Base-by-base conservation (phyloP, 2,329 filamentous ascomycete species). In the Ophiocordyceps australis region DNA sequence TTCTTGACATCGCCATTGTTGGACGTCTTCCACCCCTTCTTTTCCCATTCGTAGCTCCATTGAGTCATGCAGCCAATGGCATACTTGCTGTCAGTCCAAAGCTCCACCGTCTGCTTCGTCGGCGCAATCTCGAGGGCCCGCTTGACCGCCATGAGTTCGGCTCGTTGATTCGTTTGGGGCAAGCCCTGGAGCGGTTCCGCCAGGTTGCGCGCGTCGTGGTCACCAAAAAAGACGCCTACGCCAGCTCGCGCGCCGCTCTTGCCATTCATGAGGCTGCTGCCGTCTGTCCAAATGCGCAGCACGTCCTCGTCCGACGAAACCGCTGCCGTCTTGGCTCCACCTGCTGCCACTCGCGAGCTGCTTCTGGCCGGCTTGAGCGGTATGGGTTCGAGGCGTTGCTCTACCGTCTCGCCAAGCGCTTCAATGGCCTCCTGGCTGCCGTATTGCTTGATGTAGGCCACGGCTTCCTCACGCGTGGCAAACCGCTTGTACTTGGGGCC, bases 151-250 rank as follows among this genome's bases (percentile, higher is more conserved):
- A 79, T 85, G 30, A 98, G 59, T 54, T 98, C 89, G n/a, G 86
- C 89, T 4, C 89, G 78, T 48, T 95, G 82, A 46, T 98, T 98
- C 1, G 89, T 95, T 51, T 95, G 89, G 8, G 62, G 59, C 11
- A 63, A 57, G 26, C 82, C 82, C 26, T 61, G 52, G 3, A 94
- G 65, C 4, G 73, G 70, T 49, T 91, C 83, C 9, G 79, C 80
- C 14, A 92, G 46, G 42, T 74, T 74, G 35, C 70, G 59, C 16
- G 51, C 34, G 40, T 77, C 72, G 3, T 47, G 47, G 12, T 45
- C 38, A 5, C 68, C 71, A 38, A 77, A 77, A 38, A 49, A 77
- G 16, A 76, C 71, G 14, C 72, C 72, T 1, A 75, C 53, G 3
- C 72, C 72, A 7, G 68, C 71, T 17, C 48, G 41, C 3, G 69